Base-by-base conservation (phyloP, 345 rosid genomes). In the Viola odorata region DNA sequence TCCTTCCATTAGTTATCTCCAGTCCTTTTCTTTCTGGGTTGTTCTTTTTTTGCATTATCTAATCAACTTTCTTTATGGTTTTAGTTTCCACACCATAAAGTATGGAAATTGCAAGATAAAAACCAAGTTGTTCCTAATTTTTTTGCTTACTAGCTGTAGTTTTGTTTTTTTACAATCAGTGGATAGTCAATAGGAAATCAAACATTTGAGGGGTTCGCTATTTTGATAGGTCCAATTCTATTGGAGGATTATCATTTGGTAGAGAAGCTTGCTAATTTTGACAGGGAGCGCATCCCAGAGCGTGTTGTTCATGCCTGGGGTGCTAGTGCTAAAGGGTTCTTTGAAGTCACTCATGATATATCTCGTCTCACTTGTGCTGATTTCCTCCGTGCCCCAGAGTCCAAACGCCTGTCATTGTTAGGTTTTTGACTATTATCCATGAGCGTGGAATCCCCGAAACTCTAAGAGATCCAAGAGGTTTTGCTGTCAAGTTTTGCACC, bases 361-460 rank as follows among this genome's bases (percentile, higher is more conserved):
- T 52, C 65, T 45, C 64, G 58, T 54, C 69, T 70, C 59, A 64
- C 65, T 4, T 70, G 75, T 47, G 75, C 75, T 36, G 75, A 70
- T 54, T 70, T 70, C 41, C 69, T 70, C 32, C 61, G 75, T 37
- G 69, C 75, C 12, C 75, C 74, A 69, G 75, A 15, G 75, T 70
- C 13, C 69, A 70, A 23, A 70, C 75, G 0, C 69, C 75, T 53
- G 69, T 70, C 10, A 70, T 70, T n/a, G 65, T 70, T 48, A 45
- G 75, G 50, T 70, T 70, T 42, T 70, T 69, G 15, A 70, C 75
- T 38, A 65, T 70, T 42, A 53, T 70, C 60, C 75, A 70, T 47
- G 75, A 70, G 50, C 75, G 69, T 41, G 75, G 75, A 42, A 70
- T 69, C 49, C 75, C 75, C 36, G 75, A 70, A 55, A 70, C 75